Evolutionary conservation across 768 basidiomycete species (phyloP).

Genomic region (Collybia mongolica): DNA sequence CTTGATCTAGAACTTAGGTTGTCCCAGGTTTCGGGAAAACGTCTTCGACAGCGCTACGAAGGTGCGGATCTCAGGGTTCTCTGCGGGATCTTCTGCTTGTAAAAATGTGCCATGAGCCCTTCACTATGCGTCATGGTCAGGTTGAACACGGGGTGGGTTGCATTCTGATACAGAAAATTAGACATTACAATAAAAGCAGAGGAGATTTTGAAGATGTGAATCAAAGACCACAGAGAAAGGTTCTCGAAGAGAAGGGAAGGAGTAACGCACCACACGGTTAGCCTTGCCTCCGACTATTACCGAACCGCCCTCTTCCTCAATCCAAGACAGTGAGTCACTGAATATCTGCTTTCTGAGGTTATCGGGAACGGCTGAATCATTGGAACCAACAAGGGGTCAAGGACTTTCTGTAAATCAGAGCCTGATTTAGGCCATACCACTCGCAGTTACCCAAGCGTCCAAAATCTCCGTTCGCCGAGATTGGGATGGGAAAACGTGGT

Average conservation of each 20-base stretch:
- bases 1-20: no score
- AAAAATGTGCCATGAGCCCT: constrained; percentile 71
- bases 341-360: constrained; percentile 39
- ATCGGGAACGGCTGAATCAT: constrained; percentile 1
- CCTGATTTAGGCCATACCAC: constrained; percentile 3
- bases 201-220: no score
- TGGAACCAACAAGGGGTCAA: neutral
- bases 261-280: constrained; percentile 59
- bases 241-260: neutral
- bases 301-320: constrained; percentile 60
- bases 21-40: no score
- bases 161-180: constrained; percentile 51
- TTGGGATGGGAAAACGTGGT: constrained; percentile 57
- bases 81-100: constrained; percentile 52
- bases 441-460: constrained; percentile 32
- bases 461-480: constrained; percentile 30
- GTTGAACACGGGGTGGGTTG: constrained; percentile 79
- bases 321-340: constrained; percentile 58
- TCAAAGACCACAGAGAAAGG: no score
- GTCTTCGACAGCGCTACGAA: no score
- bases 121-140: constrained; percentile 68
- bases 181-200: neutral
- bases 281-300: constrained; percentile 55
- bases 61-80: constrained; percentile 12
- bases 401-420: neutral